These are phyloP conservation scores for Lenzites betulinus DNA, from an alignment of 768 basidiomycete species.

Conservation along the genomic window DNA sequence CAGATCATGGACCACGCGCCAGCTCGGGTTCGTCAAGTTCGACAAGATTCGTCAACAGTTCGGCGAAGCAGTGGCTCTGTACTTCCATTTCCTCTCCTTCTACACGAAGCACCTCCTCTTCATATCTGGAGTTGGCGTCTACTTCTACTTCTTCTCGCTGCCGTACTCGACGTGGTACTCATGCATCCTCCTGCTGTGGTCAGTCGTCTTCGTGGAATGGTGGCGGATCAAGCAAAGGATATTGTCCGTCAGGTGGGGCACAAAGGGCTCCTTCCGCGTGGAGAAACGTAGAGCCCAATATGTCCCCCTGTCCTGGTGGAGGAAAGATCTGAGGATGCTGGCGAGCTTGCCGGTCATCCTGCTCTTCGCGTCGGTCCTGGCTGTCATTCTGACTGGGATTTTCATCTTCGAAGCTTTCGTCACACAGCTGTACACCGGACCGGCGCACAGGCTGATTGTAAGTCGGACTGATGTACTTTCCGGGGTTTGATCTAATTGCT, in stretches of 20 bases:
- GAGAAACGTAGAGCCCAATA: slow-evolving; percentile 71
- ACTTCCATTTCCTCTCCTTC: slow-evolving; percentile 85
- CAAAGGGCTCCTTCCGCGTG: slow-evolving; percentile 72
- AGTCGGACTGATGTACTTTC: slow-evolving; percentile 33
- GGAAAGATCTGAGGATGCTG: slow-evolving; percentile 64
- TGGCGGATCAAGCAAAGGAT: slow-evolving; percentile 89
- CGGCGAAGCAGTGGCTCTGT: slow-evolving; percentile 81
- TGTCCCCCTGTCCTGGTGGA: slow-evolving; percentile 63
- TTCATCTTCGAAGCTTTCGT: slow-evolving; percentile 92
- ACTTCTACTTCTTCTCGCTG: slow-evolving; percentile 68
- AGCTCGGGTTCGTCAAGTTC: slow-evolving; percentile 65
- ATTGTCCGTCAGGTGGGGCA: slow-evolving; percentile 82
- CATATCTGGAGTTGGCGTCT: slow-evolving; percentile 68
- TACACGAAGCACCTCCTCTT: slow-evolving; percentile 82
- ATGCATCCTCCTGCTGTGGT: slow-evolving; percentile 77
- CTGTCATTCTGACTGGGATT: slow-evolving; percentile 73
- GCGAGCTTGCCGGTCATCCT: slow-evolving; percentile 73
- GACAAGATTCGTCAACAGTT: slow-evolving; percentile 73
- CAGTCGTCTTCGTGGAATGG: slow-evolving; percentile 83
- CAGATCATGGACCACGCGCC: slow-evolving; percentile 66
- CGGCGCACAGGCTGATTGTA: slow-evolving; percentile 77
- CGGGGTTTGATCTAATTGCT: neutral
- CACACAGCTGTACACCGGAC: slow-evolving; percentile 84
- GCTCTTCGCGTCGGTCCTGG: slow-evolving; percentile 70
- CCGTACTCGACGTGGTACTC: slow-evolving; percentile 83